These are phyloP conservation scores for Xerocomus cyaneibrunnescens DNA, from an alignment of 1,284 basidiomycete species.

Conservation along the genomic window DNA sequence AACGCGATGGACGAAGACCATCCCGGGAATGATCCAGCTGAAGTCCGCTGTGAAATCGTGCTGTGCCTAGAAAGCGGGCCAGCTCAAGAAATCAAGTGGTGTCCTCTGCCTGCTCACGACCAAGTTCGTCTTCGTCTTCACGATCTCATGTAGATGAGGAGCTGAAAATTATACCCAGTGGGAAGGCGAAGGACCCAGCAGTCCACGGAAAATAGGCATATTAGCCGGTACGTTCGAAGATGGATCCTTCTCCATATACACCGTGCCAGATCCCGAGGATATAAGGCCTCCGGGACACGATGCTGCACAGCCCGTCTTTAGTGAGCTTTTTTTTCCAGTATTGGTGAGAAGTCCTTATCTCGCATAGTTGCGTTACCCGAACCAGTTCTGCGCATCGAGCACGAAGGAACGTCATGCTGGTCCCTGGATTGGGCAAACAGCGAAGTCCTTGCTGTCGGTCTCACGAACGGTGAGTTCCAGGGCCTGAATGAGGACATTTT, in stretches of 20 bases:
- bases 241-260: constrained; percentile 73
- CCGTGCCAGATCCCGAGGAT: constrained; percentile 74
- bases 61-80: constrained; percentile 76
- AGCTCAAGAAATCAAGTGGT: constrained; percentile 83
- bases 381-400: constrained; percentile 66
- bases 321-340: constrained; percentile 27
- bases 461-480: constrained; percentile 65
- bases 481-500: neutral
- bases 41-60: constrained; percentile 69
- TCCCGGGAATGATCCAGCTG: constrained; percentile 7
- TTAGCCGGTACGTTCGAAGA: constrained; percentile 83
- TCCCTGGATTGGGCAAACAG: constrained; percentile 87
- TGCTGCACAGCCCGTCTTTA: constrained; percentile 39
- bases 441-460: constrained; percentile 73
- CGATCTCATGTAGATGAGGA: neutral
- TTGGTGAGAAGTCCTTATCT: neutral
- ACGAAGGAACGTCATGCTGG: constrained; percentile 72
- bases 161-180: constrained; percentile 21
- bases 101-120: constrained; percentile 81
- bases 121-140: constrained; percentile 8
- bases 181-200: constrained; percentile 1
- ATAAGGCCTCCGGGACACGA: constrained; percentile 34
- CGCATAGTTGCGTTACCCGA: constrained; percentile 55
- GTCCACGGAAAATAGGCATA: constrained; percentile 72
- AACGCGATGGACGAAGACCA: constrained; percentile 25